These are phyloP conservation scores for Volvox africanus DNA, from an alignment of 139 green algal species.

Conservation along the genomic window DNA sequence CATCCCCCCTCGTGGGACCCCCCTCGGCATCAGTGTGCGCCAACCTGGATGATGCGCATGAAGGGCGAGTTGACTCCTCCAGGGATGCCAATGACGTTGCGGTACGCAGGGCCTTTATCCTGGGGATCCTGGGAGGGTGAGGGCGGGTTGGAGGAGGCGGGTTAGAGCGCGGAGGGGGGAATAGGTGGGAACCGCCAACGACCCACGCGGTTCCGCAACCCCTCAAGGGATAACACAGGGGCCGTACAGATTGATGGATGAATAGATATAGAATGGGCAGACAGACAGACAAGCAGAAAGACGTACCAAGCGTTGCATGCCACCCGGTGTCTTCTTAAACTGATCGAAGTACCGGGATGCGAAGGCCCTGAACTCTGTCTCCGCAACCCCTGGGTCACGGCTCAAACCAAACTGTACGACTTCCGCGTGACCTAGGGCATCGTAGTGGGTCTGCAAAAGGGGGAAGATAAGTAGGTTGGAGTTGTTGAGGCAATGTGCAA, in stretches of 20 bases:
- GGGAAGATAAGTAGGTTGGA: not conserved
- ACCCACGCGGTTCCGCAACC: too few relatives aligned
- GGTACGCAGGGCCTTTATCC: constrained; percentile 78
- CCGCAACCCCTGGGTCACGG: not conserved
- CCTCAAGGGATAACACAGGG: too few relatives aligned
- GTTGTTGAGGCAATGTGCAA: too few relatives aligned
- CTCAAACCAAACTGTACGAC: constrained; percentile 77
- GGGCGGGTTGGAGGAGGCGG: not conserved
- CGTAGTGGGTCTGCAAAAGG: constrained; percentile 72
- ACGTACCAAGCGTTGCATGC: constrained; percentile 51
- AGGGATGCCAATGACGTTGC: constrained; percentile 90
- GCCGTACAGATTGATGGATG: too few relatives aligned
- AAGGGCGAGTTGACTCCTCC: constrained; percentile 77
- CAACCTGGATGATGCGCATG: constrained; percentile 77
- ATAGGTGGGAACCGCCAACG: too few relatives aligned
- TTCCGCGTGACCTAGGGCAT: constrained; percentile 81
- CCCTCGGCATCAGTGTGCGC: too few relatives aligned
- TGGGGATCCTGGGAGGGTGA: constrained; percentile 76
- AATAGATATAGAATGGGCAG: too few relatives aligned
- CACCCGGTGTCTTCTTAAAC: constrained; percentile 72
- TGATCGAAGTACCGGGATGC: constrained; percentile 83
- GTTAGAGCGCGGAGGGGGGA: too few relatives aligned
- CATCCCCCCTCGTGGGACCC: too few relatives aligned
- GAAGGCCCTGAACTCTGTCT: constrained; percentile 64
- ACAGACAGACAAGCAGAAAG: not conserved